Conservation (phyloP, 73 alveolate species). For the Paramecium sexaurelia region DNA sequence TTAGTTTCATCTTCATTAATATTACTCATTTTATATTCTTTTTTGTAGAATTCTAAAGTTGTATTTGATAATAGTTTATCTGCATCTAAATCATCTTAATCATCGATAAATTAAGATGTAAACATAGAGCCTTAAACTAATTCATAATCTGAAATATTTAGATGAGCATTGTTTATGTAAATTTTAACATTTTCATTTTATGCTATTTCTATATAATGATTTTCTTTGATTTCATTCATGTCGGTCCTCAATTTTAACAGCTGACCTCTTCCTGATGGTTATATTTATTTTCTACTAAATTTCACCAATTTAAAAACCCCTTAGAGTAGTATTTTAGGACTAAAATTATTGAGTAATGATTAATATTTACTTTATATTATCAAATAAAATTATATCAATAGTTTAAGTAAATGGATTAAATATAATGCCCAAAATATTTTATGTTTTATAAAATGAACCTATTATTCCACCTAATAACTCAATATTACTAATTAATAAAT, state of each 20-base stretch:
- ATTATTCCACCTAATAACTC: constrained; percentile 54
- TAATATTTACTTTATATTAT: not conserved
- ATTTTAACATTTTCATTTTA: constrained; percentile 45
- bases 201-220: constrained; percentile 25
- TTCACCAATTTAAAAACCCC: constrained; percentile 1
- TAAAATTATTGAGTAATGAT: not conserved
- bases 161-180: not conserved
- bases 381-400: constrained; percentile 26
- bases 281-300: not conserved
- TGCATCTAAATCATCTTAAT: constrained; percentile 22
- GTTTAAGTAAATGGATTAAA: constrained; percentile 6
- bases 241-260: constrained; percentile 21
- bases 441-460: not conserved
- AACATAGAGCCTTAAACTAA: constrained; percentile 38
- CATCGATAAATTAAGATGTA: constrained; percentile 4
- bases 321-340: not conserved
- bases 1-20: constrained; percentile 1
- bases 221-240: not conserved
- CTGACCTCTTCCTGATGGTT: constrained; percentile 26
- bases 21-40: not conserved
- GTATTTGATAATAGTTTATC: not conserved
- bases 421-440: not conserved
- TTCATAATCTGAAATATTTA: not conserved
- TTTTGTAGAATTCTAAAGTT: not conserved
- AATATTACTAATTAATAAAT: constrained; percentile 17